Evolutionary conservation across 2,329 filamentous ascomycete genomes (phyloP).

Genomic region (Fusarium nelsonii): DNA sequence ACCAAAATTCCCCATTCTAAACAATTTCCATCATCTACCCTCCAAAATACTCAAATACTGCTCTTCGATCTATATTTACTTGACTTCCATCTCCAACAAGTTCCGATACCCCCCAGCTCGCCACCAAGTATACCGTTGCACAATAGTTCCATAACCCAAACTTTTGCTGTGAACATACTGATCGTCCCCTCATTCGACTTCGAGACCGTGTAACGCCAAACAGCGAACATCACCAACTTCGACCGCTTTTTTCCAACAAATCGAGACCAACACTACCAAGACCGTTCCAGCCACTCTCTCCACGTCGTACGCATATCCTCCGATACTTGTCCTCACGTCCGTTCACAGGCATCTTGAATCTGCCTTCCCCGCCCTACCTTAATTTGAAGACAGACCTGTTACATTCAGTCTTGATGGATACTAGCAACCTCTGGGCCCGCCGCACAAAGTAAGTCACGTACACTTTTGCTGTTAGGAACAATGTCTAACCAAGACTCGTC

Average conservation of each 20-base stretch:
- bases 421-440: constrained; percentile 76
- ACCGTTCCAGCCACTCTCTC: neutral
- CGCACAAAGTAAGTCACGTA: constrained; percentile 77
- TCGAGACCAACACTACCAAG: constrained; percentile 2
- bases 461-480: constrained; percentile 5
- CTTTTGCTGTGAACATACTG: constrained; percentile 24
- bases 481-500: constrained; percentile 39
- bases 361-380: constrained; percentile 45
- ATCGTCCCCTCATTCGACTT: constrained; percentile 40
- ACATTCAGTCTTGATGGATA: constrained; percentile 65
- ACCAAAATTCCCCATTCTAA: constrained; percentile 35
- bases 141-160: constrained; percentile 21
- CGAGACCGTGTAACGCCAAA: constrained; percentile 36
- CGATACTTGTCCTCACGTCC: constrained; percentile 14
- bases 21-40: constrained; percentile 17
- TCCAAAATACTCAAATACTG: constrained; percentile 12
- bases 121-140: neutral
- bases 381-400: constrained; percentile 41
- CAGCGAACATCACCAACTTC: constrained; percentile 33
- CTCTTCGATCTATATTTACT: neutral
- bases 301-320: constrained; percentile 17
- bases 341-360: constrained; percentile 38
- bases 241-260: constrained; percentile 12
- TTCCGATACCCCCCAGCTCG: constrained; percentile 22
- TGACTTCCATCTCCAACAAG: constrained; percentile 2